Conservation (phyloP, 805 yeast species). For the Torulaspora indica region DNA sequence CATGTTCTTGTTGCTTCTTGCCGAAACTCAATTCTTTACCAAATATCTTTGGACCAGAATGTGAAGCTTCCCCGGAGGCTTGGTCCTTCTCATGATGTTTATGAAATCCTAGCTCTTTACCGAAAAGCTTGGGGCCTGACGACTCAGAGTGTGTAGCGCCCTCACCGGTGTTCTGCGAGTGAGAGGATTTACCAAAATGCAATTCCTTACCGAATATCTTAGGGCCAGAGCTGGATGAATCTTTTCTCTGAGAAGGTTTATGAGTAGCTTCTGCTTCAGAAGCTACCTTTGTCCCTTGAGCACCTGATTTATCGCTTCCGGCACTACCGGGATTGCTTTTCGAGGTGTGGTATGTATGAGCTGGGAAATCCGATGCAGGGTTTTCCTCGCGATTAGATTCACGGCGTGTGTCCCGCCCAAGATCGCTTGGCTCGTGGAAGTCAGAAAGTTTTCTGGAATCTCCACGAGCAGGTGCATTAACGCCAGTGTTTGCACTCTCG, state of each 20-base stretch:
- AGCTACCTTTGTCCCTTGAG: neutral
- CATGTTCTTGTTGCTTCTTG: neutral
- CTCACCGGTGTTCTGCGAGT: neutral
- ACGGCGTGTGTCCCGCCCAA: neutral
- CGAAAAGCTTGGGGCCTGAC: neutral
- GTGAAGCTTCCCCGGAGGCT: neutral
- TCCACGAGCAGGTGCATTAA: slow-evolving; percentile 4
- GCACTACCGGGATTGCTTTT: neutral
- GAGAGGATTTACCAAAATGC: neutral
- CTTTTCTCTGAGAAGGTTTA: neutral
- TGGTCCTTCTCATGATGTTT: neutral
- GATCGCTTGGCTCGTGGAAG: slow-evolving; percentile 2
- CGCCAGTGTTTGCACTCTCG: slow-evolving; percentile 1
- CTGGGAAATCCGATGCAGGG: neutral
- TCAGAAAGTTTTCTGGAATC: slow-evolving; percentile 2
- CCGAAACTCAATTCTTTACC: slow-evolving; percentile 10
- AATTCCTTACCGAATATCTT: neutral
- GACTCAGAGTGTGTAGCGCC: neutral
- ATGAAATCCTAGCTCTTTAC: neutral
- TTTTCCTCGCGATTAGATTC: neutral
- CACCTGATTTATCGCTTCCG: neutral
- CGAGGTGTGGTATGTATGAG: neutral
- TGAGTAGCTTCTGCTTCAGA: neutral
- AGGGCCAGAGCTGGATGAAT: neutral
- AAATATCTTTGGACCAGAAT: slow-evolving; percentile 1